Evolutionary conservation across 169 alveolate genomes (phyloP), one percentile per base, ranked within the genome.

Genomic region (Plasmodium gaboni): DNA sequence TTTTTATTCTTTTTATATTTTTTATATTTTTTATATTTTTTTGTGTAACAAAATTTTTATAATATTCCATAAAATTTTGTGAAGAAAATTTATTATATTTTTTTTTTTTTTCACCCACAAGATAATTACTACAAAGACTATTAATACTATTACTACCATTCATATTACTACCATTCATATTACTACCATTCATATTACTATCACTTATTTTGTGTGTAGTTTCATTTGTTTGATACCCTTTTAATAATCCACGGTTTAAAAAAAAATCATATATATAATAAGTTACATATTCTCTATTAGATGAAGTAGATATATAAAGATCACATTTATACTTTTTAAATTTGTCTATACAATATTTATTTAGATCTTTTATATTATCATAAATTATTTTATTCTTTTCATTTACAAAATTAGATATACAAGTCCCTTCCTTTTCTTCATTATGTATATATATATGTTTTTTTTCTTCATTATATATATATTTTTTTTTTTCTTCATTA

Each of bases 241-340:
- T 74, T 1, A 32, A 32, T 32, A 32, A 32, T 32, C 8, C 8
- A 32, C 0, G 2, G 42, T 32, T 32, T 38, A 80, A 22, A 48
- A 80, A 80, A 15, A 60, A 67, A 59, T 80, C 90, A 68, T 67
- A 80, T n/a, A 80, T n/a, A 72, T 80, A 59, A 53, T 67, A 80
- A 10, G 90, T 83, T 15, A 80, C 73, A 53, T 80, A 80, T 80
- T 80, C 90, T 65, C 90, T 80, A 26, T 65, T 68, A 26, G 90
- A 80, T 42, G 90, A 80, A 2, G 90, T 80, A 26, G 19, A 15
- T 80, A 80, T 80, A 32, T 28, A 10, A 12, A 80, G 17, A 22
- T 80, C 90, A 42, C 59, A 65, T 68, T 61, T 68, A 7, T 67
- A 6, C 46, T 80, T 80, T 51, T 61, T 80, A 50, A 80, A 80